Percentiles rank a stretch among this genome's conserved stretches.
Evolutionary conservation across 2,329 filamentous ascomycete genomes (phyloP).

Genomic region (Aureobasidium sp.): DNA sequence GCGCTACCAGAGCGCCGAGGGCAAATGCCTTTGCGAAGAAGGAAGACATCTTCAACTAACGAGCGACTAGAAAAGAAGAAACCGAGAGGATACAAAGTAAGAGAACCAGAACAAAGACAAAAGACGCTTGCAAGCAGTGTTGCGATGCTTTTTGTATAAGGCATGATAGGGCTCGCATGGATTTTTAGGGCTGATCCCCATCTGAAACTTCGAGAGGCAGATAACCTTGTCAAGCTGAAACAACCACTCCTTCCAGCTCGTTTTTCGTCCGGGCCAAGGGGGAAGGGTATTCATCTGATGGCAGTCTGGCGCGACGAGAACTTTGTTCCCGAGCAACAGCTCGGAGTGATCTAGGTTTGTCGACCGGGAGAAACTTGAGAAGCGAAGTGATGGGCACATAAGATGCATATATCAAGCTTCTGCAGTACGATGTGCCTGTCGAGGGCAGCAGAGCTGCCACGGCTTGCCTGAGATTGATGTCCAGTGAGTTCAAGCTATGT

Average conservation of each 20-base stretch:
- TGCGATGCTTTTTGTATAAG: neutral
- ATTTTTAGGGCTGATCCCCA: neutral
- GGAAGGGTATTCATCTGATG: too few relatives aligned
- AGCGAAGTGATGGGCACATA: neutral
- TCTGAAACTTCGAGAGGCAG: neutral
- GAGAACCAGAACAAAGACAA: neutral
- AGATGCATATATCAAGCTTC: neutral
- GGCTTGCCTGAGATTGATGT: neutral
- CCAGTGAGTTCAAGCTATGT: neutral
- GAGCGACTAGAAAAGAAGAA: neutral
- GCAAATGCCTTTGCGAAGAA: slow-evolving; percentile 1
- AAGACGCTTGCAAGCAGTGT: neutral
- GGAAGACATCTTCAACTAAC: neutral
- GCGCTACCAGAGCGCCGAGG: slow-evolving; percentile 8
- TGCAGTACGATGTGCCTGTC: neutral
- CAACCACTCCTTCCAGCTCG: neutral
- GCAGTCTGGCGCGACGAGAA: neutral
- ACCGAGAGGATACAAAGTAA: neutral
- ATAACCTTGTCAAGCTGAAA: neutral
- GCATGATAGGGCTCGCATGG: neutral
- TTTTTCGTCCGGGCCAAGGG: neutral
- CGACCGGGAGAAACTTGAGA: neutral
- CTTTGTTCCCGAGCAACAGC: neutral
- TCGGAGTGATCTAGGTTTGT: neutral
- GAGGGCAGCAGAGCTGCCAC: too few relatives aligned